A percentile compares a stretch with the other conserved stretches of the same genome.
Conservation (phyloP, 441 rosid genomes). For the Jatropha multifida region DNA sequence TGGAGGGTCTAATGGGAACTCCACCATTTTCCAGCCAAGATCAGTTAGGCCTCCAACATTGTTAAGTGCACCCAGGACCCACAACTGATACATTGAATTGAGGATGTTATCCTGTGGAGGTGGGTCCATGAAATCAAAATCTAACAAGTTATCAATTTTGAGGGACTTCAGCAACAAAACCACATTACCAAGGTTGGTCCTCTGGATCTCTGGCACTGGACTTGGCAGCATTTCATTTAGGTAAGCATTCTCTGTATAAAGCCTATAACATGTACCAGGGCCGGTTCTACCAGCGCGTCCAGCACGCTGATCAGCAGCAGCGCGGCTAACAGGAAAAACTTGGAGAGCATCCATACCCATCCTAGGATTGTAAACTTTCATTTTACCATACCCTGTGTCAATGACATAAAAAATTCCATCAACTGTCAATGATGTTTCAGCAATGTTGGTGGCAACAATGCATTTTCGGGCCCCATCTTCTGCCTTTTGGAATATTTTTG, state of each 20-base stretch:
- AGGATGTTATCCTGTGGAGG: constrained; percentile 99
- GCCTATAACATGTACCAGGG: constrained; percentile 95
- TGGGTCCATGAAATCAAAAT: constrained; percentile 99
- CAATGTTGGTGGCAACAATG: constrained; percentile 97
- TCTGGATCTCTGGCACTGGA: constrained; percentile 97
- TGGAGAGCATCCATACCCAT: constrained; percentile 99
- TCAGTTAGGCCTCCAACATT: constrained; percentile 87
- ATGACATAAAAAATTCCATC: constrained; percentile 95
- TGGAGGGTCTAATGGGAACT: constrained; percentile 95
- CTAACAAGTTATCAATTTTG: constrained; percentile 83
- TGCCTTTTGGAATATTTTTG: constrained; percentile 93
- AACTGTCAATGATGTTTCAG: constrained; percentile 96
- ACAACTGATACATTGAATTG: constrained; percentile 96
- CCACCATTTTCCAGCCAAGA: constrained; percentile 99
- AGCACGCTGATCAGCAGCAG: constrained; percentile 96
- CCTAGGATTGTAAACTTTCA: constrained; percentile 97
- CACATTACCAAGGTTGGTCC: constrained; percentile 96
- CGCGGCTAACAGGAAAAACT: constrained; percentile 92
- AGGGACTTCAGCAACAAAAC: constrained; percentile 92
- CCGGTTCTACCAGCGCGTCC: constrained; percentile 99
- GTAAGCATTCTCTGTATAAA: constrained; percentile 90
- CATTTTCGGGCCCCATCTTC: constrained; percentile 98
- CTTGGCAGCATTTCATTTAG: constrained; percentile 85
- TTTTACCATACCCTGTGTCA: constrained; percentile 96
- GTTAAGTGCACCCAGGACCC: constrained; percentile 97